Percentiles rank a stretch among this genome's conserved stretches.
Evolutionary conservation across 83 land plant genomes (phyloP).

Genomic region (Picea abies): DNA sequence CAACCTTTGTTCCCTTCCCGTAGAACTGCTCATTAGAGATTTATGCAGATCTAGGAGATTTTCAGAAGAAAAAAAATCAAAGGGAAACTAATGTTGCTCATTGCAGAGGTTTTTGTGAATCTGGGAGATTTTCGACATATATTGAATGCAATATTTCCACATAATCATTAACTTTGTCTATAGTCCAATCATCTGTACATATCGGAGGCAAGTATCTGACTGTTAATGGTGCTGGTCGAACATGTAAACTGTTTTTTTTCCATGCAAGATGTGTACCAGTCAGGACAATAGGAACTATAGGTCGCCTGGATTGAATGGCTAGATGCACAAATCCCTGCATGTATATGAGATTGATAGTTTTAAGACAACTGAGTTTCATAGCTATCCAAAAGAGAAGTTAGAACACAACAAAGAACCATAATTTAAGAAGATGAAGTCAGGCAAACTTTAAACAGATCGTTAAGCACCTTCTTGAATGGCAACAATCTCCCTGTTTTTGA

Average conservation of each 20-base stretch:
- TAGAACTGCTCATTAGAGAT: no score
- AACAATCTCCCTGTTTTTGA: constrained; percentile 49
- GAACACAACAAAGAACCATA: background rate
- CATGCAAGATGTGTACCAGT: constrained; percentile 55
- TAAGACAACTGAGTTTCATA: background rate
- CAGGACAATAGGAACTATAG: constrained; percentile 56
- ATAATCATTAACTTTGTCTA: constrained; percentile 37
- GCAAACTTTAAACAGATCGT: background rate
- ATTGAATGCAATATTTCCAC: constrained; percentile 36
- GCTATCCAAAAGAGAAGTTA: background rate
- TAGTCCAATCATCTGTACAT: constrained; percentile 37
- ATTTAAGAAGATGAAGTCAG: background rate
- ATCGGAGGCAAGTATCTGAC: constrained; percentile 53
- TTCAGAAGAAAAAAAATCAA: background rate
- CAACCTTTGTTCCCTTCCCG: no score
- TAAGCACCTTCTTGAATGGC: constrained; percentile 52
- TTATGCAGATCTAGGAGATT: no score
- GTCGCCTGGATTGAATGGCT: constrained; percentile 46
- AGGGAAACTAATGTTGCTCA: background rate
- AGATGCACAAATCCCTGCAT: constrained; percentile 54
- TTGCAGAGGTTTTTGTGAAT: constrained; percentile 46
- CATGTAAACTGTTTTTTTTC: constrained; percentile 45
- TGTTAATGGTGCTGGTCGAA: constrained; percentile 48
- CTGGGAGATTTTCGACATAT: constrained; percentile 44
- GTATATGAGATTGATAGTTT: background rate